Evolutionary conservation across 2,329 filamentous ascomycete species (phyloP).

Genomic region (Chaetomiaceae sp.): DNA sequence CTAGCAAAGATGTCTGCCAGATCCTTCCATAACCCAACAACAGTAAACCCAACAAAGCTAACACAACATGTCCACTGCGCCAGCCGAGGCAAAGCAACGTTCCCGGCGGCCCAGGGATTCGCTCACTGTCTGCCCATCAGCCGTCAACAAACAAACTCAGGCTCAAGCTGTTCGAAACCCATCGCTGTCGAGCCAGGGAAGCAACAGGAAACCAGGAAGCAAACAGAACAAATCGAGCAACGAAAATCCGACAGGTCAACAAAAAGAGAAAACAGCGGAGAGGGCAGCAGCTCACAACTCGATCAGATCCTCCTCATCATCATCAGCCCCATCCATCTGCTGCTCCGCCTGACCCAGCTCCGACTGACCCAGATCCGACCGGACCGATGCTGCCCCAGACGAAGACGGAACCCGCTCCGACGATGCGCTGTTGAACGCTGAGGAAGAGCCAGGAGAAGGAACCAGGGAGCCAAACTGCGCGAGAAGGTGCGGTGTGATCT

Average conservation of each 20-base stretch:
- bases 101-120: no score
- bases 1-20: no score
- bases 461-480: background rate
- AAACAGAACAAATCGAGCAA: background rate
- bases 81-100: no score
- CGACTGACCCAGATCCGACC: background rate
- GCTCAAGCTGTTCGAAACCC: no score
- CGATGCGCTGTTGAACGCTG: no score
- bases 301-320: conserved; percentile 8
- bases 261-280: no score
- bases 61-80: no score
- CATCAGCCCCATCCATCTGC: background rate
- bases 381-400: background rate
- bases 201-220: no score
- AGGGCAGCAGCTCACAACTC: conserved; percentile 5
- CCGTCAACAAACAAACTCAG: no score
- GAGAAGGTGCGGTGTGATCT: background rate
- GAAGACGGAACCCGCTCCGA: background rate
- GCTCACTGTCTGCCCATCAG: no score
- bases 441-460: background rate
- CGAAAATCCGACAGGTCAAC: no score
- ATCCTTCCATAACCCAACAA: background rate
- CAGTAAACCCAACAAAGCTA: background rate
- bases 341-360: background rate
- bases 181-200: no score